Evolutionary conservation across 805 yeast genomes (phyloP), one percentile per base, ranked within the genome.

Genomic region (Scheffersomyces lignosus): DNA sequence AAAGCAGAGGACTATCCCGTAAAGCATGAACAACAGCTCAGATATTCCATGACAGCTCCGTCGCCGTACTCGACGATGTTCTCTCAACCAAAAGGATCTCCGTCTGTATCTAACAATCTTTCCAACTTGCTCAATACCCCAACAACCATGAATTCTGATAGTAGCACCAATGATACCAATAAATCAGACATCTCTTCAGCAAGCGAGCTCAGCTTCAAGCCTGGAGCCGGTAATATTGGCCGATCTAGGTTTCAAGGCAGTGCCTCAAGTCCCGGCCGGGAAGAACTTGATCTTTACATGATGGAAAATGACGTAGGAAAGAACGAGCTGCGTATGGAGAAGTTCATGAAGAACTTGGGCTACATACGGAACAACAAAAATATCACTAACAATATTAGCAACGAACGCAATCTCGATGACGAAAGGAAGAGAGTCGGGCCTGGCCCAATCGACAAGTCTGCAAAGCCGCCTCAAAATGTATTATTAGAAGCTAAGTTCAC

Each of bases 211-310:
- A 20, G 10, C 9, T 7, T 10, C 7, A 20, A 20, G 10, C 24
- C 24, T 20, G 24, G 7, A 20, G 7, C 10, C 24, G 24, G 10
- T 7, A 20, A 7, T 20, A 10, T 7, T 7, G 7, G 9, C 7
- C 24, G 24, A 10, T 20, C 24, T 10, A 7, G 24, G 10, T 20
- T 20, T 20, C 10, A 7, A 7, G 7, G 28, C 10, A 18, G 20
- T 24, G 15, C 35, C 16, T 18, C 36, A 13, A 29, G n/a, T 16
- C 17, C 36, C 3, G 40, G 44, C 6, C 31, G 36, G 10, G 43
- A 41, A 17, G 48, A 44, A 27, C 32, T 44, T 17, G 48, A 41
- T 20, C 34, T 38, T 27, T 47, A 44, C 24, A 42, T 47, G 48
- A 35, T 47, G 18, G 47, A 41, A 30, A 38, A 40, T n/a, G 47